Conservation (phyloP, 495 filamentous ascomycete species). For the Penicillium parvum region DNA sequence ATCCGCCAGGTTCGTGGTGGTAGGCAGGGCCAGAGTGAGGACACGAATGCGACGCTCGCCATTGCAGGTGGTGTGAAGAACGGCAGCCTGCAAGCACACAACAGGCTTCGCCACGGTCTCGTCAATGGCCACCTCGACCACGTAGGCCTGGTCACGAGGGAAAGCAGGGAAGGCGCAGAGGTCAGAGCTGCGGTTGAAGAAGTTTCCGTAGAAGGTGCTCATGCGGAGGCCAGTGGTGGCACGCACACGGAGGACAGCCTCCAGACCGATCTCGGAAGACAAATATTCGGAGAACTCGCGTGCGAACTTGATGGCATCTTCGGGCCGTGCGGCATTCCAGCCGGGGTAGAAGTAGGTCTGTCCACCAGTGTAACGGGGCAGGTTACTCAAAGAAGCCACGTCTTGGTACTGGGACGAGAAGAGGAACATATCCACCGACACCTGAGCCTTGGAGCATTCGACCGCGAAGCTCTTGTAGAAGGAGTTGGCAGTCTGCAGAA, state of each 20-base stretch:
- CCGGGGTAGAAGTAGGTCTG: conserved; percentile 99
- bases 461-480: conserved; percentile 99
- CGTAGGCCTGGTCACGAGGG: conserved; percentile 93
- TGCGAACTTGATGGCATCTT: conserved; percentile 97
- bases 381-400: conserved; percentile 89
- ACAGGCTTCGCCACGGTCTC: conserved; percentile 90
- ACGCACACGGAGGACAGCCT: conserved; percentile 91
- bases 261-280: conserved; percentile 90
- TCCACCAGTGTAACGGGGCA: conserved; percentile 93
- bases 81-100: conserved; percentile 92
- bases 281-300: conserved; percentile 94
- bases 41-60: conserved; percentile 93
- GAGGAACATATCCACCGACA: conserved; percentile 98
- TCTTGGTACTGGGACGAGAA: conserved; percentile 97
- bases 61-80: conserved; percentile 96
- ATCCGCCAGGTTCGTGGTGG: conserved; percentile 83
- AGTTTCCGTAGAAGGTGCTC: conserved; percentile 98
- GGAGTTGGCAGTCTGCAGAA: conserved; percentile 86
- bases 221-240: conserved; percentile 94
- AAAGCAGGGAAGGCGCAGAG: conserved; percentile 97
- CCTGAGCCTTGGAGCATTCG: conserved; percentile 97
- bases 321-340: conserved; percentile 87
- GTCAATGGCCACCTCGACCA: conserved; percentile 98
- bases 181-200: conserved; percentile 96
- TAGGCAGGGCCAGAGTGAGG: conserved; percentile 87